Evolutionary conservation across 2,329 filamentous ascomycete genomes (phyloP).

Genomic region (Pleomassaria siparia): DNA sequence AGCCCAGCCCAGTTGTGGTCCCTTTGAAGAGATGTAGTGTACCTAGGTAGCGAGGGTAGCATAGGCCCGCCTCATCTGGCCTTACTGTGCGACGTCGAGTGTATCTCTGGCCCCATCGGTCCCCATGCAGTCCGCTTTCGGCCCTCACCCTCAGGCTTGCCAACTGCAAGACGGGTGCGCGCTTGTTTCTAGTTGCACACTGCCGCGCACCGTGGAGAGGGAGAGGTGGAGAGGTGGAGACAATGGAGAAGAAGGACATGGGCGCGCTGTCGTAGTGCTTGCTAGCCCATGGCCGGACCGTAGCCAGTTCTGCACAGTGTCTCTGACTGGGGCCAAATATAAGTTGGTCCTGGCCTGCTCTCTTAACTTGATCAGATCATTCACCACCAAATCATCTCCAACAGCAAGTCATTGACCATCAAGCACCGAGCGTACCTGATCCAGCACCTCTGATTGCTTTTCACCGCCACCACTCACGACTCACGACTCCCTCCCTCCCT

Average conservation of each 20-base stretch:
- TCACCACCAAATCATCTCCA: no score
- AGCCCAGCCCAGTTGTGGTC: constrained; percentile 15
- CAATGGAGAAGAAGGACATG: no score
- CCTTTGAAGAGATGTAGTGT: constrained; percentile 6
- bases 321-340: constrained; percentile 25
- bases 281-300: constrained; percentile 6
- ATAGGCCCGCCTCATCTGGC: constrained; percentile 27
- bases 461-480: constrained; percentile 36
- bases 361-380: constrained; percentile 27
- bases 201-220: constrained; percentile 15
- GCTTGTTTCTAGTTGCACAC: constrained; percentile 17
- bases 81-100: constrained; percentile 33
- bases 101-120: constrained; percentile 40
- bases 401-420: constrained; percentile 14
- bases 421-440: constrained; percentile 9
- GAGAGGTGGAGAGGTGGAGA: no score
- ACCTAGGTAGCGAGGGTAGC: constrained; percentile 18
- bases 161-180: constrained; percentile 12
- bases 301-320: constrained; percentile 10
- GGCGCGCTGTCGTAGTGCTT: constrained; percentile 2
- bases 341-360: constrained; percentile 38
- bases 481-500: constrained; percentile 22
- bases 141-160: constrained; percentile 14
- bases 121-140: constrained; percentile 32
- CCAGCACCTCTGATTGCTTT: constrained; percentile 36